Conservation (phyloP, 805 yeast species). For the Schwanniomyces vanrijiae region DNA sequence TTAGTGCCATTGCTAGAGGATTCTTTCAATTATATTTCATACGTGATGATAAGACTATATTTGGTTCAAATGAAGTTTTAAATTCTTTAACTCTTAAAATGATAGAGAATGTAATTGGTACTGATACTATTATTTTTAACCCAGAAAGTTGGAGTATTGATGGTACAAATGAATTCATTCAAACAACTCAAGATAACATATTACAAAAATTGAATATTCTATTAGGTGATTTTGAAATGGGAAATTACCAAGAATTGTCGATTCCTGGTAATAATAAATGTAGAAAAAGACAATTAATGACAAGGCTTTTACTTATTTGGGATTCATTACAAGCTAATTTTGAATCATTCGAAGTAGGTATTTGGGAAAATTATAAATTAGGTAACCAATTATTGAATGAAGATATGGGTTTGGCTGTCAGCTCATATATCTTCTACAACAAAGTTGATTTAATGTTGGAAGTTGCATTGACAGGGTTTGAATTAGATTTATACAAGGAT, state of each 20-base stretch:
- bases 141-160: conserved; percentile 21
- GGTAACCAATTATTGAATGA: conserved; percentile 32
- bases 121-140: conserved; percentile 28
- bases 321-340: conserved; percentile 79
- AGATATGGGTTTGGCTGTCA: conserved; percentile 60
- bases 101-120: conserved; percentile 44
- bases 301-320: conserved; percentile 58
- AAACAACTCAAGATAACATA: conserved; percentile 7
- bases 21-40: conserved; percentile 60
- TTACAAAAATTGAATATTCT: conserved; percentile 22
- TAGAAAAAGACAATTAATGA: conserved; percentile 74
- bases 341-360: conserved; percentile 59
- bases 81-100: conserved; percentile 24
- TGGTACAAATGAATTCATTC: conserved; percentile 8
- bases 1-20: conserved; percentile 59
- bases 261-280: conserved; percentile 60
- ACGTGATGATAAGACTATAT: conserved; percentile 58
- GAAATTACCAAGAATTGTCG: conserved; percentile 31
- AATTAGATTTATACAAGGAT: conserved; percentile 66
- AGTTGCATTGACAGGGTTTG: conserved; percentile 71
- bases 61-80: conserved; percentile 42
- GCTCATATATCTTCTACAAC: conserved; percentile 66
- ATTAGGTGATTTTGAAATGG: conserved; percentile 48
- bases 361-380: conserved; percentile 33
- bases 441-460: conserved; percentile 74